Evolutionary conservation across 163 green algal genomes (phyloP), one percentile per base, ranked within the genome.

Genomic region (Volvox carteri): DNA sequence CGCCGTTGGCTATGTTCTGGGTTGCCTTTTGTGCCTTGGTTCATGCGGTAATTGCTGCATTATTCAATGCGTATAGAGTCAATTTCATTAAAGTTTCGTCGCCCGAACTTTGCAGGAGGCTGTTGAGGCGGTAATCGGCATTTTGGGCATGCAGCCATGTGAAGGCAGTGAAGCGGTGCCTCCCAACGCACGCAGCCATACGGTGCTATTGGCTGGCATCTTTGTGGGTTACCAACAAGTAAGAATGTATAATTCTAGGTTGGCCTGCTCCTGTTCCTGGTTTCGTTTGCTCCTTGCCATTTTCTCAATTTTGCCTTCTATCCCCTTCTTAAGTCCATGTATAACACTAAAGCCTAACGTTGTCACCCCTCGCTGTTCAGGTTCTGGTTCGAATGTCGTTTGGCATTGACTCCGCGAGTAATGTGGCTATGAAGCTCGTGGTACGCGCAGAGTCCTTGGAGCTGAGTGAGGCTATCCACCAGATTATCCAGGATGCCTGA

Each of bases 381-480:
- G 91, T 94, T 48, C 85, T 94, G 44, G 90, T 90, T 72, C 89
- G 97, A 23, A 90, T 99, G 78, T 96, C 90, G n/a, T 98, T 99
- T 92, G 98, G 98, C 76, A 97, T 99, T 52, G 97, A 99, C 84
- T 88, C 92, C 4, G 42, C 58, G 50, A 94, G 95, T 62, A 94
- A 98, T 42, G 98, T 99, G 37, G 98, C 98, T 35, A 99, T 99
- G 97, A 99, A 99, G 93, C 92, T 99, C 23, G 95, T 97, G 39
- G 95, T 95, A n/a, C 93, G 98, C 30, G 95, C 94, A 37, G 95
- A 98, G 58, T 90, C 90, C 25, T 41, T 88, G 23, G 95, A 96
- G 14, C 90, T 97, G 16, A 93, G 87, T 46, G 96, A 99, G 41
- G 91, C 96, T 6, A 93, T 99, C n/a, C 98, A 99, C 92, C 90